These are phyloP conservation scores for Elsinoe necatrix DNA, from an alignment of 2,329 filamentous ascomycete genomes.

Conservation along the genomic window DNA sequence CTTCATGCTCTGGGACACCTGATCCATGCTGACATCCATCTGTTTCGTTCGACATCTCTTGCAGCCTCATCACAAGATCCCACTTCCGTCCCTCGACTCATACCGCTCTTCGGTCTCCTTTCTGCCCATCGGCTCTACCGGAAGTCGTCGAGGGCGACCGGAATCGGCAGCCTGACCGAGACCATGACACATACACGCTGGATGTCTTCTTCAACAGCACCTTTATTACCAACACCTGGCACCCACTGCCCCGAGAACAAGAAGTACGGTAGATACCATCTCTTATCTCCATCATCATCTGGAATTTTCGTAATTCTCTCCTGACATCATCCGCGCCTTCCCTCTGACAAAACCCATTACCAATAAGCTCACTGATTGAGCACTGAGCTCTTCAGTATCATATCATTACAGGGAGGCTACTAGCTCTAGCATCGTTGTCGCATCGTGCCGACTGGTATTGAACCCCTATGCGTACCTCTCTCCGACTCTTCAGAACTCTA, in stretches of 20 bases:
- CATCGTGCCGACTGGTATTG: background rate
- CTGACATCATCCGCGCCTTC: background rate
- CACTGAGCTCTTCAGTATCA: no score
- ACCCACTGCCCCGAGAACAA: background rate
- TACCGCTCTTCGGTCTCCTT: background rate
- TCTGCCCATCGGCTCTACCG: background rate
- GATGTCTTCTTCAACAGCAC: background rate
- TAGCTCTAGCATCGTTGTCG: background rate
- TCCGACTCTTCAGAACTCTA: background rate
- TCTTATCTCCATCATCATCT: background rate
- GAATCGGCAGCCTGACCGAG: background rate
- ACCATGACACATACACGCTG: constrained; percentile 2
- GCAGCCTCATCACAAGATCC: background rate
- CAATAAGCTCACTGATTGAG: background rate
- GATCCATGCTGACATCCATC: constrained; percentile 7
- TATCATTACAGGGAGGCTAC: no score
- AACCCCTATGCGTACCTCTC: background rate
- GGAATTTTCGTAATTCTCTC: background rate
- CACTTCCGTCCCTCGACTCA: background rate
- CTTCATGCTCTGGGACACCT: background rate
- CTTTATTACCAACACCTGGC: constrained; percentile 10
- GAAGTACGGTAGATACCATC: background rate
- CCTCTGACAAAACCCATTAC: background rate
- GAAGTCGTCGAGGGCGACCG: background rate
- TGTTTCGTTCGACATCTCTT: background rate